phyloP scores from a whole-genome alignment of 2,329 filamentous ascomycete genomes.

The Fragosphaeria purpurea region DNA sequence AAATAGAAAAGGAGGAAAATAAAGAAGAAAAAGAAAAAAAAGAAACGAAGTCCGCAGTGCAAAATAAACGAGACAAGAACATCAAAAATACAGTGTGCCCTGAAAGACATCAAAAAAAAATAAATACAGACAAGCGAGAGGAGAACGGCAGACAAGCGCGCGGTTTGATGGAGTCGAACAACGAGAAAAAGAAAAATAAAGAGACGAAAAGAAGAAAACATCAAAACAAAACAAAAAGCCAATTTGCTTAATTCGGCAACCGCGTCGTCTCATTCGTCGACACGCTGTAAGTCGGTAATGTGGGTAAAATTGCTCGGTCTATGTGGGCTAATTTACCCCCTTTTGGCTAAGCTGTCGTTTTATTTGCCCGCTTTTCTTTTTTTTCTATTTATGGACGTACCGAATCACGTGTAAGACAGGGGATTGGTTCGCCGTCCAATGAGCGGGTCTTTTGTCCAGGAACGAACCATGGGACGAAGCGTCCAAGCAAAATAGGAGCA shows the following conservation, averaged over 20 bases:
- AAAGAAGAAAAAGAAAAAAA: background rate
- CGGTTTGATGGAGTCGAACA: background rate
- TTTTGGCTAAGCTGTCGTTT: background rate
- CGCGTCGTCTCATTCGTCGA: too few relatives aligned
- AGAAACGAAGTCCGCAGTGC: background rate
- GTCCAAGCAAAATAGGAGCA: background rate
- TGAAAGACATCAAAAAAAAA: too few relatives aligned
- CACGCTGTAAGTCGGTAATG: too few relatives aligned
- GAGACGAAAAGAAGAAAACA: background rate
- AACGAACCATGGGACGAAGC: too few relatives aligned
- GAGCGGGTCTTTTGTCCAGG: background rate
- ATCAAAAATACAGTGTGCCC: too few relatives aligned
- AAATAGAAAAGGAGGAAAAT: background rate
- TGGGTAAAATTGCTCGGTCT: background rate
- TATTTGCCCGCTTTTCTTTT: background rate
- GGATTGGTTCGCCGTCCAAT: background rate
- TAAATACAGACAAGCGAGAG: too few relatives aligned
- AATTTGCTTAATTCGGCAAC: background rate
- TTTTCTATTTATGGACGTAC: slow-evolving; percentile 3
- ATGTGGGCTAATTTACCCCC: background rate
- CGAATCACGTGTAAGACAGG: slow-evolving; percentile 1
- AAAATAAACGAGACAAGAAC: too few relatives aligned
- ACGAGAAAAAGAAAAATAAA: background rate
- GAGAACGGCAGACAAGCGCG: too few relatives aligned
- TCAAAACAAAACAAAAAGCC: background rate